phyloP scores from a whole-genome alignment of 2,329 filamentous ascomycete species.

The Exophiala phaeomuriformis region DNA sequence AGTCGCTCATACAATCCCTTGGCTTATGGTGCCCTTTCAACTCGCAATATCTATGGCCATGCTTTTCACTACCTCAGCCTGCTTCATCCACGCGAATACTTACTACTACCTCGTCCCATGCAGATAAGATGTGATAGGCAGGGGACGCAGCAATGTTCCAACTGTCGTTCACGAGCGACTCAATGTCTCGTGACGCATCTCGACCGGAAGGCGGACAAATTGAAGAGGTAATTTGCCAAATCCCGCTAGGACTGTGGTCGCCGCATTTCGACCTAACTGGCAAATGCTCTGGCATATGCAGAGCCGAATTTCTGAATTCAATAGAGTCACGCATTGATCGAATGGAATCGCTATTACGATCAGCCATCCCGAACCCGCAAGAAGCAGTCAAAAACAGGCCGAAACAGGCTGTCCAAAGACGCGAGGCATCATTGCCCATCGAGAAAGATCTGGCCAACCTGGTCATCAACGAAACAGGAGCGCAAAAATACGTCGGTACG shows the following conservation, averaged over 20 bases:
- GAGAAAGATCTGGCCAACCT: constrained; percentile 11
- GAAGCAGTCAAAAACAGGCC: background rate
- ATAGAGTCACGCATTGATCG: constrained; percentile 13
- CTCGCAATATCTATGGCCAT: no score
- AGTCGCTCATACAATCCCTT: no score
- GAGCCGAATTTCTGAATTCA: constrained; percentile 14
- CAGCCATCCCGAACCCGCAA: background rate
- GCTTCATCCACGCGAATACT: background rate
- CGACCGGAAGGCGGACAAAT: constrained; percentile 1
- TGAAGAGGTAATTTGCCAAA: constrained; percentile 4
- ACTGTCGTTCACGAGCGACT: constrained; percentile 7
- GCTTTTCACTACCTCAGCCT: background rate
- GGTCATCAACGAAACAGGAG: constrained; percentile 7
- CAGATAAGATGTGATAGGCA: constrained; percentile 13
- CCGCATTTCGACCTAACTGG: no score
- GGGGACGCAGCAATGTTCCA: constrained; percentile 5
- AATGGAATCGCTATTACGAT: constrained; percentile 13
- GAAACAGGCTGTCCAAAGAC: background rate
- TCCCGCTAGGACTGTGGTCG: background rate
- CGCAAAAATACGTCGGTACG: constrained; percentile 14
- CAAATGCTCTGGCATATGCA: background rate
- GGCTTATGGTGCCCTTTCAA: background rate
- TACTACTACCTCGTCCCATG: background rate
- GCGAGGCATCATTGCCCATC: background rate
- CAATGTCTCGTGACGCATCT: constrained; percentile 7